Conservation (phyloP, 305 asterid genomes). For the Striga hermonthica region DNA sequence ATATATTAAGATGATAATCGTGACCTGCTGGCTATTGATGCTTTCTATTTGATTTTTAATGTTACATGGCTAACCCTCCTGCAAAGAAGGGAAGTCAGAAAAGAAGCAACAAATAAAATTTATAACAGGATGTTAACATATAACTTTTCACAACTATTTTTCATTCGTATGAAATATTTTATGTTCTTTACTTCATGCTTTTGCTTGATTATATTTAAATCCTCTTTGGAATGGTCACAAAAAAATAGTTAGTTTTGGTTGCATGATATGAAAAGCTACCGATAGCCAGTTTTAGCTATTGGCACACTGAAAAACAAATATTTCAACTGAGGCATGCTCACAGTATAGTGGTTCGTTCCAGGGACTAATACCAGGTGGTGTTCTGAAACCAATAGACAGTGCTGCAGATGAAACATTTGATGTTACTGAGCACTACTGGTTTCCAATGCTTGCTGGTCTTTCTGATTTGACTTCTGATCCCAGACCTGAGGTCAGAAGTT, state of each 20-base stretch:
- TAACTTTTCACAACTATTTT: conserved; percentile 18
- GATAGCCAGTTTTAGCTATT: conserved; percentile 4
- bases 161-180: not conserved
- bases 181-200: not conserved
- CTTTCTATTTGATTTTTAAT: conserved; percentile 10
- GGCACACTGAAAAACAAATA: conserved; percentile 5
- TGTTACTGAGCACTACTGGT: conserved; percentile 99
- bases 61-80: conserved; percentile 12
- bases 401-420: conserved; percentile 66
- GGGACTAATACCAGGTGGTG: conserved; percentile 99
- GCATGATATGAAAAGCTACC: conserved; percentile 24
- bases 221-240: conserved; percentile 20
- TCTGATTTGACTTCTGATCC: conserved; percentile 99
- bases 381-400: conserved; percentile 75
- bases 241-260: conserved; percentile 24
- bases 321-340: conserved; percentile 3
- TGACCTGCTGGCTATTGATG: conserved; percentile 18
- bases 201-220: not conserved
- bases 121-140: not conserved
- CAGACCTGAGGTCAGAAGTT: conserved; percentile 89
- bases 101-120: conserved; percentile 3
- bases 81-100: not conserved
- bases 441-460: conserved; percentile 99
- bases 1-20: conserved; percentile 25
- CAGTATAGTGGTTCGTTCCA: conserved; percentile 38